Conservation (phyloP, 108 stramenopile genomes). For the Cylindrotheca closterium region DNA sequence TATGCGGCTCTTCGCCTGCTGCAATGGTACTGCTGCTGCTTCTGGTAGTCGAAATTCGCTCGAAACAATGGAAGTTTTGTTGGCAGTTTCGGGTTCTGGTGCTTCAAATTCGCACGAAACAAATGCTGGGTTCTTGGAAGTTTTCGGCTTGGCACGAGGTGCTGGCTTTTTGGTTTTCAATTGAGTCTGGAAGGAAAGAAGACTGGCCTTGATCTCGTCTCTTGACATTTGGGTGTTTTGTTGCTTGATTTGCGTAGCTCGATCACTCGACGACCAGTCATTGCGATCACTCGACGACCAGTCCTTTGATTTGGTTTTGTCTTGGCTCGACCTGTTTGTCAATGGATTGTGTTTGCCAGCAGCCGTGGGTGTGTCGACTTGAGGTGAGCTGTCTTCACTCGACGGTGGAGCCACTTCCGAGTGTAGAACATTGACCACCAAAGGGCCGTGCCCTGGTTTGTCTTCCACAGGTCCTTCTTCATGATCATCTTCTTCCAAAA, state of each 20-base stretch:
- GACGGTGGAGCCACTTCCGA: not conserved
- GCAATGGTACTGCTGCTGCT: too few species aligned
- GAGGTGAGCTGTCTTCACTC: not conserved
- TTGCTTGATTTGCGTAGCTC: too few species aligned
- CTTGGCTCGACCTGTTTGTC: not conserved
- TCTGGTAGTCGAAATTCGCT: too few species aligned
- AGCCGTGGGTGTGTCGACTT: not conserved
- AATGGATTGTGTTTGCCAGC: not conserved
- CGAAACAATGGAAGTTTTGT: too few species aligned
- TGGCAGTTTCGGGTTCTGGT: not conserved
- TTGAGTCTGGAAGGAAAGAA: not conserved
- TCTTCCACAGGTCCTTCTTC: not conserved
- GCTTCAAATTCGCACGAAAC: too few species aligned
- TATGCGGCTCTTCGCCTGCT: too few species aligned
- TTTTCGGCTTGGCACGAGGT: too few species aligned
- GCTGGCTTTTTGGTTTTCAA: not conserved
- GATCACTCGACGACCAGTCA: not conserved
- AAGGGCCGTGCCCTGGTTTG: not conserved
- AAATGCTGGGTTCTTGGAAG: too few species aligned
- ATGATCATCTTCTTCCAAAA: not conserved
- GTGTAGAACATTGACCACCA: too few species aligned
- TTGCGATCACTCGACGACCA: not conserved
- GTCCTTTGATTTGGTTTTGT: not conserved
- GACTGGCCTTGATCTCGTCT: not conserved
- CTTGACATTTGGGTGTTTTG: not conserved